Evolutionary conservation across 331 rosid species (phyloP), one percentile per base, ranked within the genome.

Genomic region (Erythrophleum ivorense): DNA sequence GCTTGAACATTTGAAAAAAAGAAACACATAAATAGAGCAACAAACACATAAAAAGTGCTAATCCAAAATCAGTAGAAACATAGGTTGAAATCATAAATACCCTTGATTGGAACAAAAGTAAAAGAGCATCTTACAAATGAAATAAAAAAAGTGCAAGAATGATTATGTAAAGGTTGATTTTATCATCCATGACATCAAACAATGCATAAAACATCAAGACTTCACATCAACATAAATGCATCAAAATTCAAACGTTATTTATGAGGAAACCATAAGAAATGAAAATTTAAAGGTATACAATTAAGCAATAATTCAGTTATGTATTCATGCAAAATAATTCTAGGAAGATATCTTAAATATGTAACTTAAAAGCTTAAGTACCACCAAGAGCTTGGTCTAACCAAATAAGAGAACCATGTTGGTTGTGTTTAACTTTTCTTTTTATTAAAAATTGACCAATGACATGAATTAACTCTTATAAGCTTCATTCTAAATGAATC

Each of bases 231-330:
- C n/a, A 52, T 63, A 72, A 76, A 82, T 40, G n/a, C 81, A 65
- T 33, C 24, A 68, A 70, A 6, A 50, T 41, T 71, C 24, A 70
- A 58, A 73, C 62, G 49, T 48, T 73, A 48, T 5, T 2, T 46
- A 77, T 40, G 73, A 64, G 36, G 46, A 78, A 80, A 71, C 43
- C 72, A 78, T 62, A 58, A 71, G 53, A 78, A 52, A 60, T 49
- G 53, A 71, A 83, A 84, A 75, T 73, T 21, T 66, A 7, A 21
- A 59, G 62, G 62, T 74, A 79, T 3, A 36, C 16, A 33, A 59
- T 3, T n/a, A 79, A 75, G 29, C 75, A 75, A 62, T n/a, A 71
- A 79, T 49, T 69, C 41, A 68, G 29, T 11, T 7, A 54, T n/a
- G 63, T 3, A 62, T n/a, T n/a, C n/a, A n/a, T n/a, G n/a, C n/a